Evolutionary conservation across 2,329 filamentous ascomycete species (phyloP).

Genomic region (Knufia fluminis): DNA sequence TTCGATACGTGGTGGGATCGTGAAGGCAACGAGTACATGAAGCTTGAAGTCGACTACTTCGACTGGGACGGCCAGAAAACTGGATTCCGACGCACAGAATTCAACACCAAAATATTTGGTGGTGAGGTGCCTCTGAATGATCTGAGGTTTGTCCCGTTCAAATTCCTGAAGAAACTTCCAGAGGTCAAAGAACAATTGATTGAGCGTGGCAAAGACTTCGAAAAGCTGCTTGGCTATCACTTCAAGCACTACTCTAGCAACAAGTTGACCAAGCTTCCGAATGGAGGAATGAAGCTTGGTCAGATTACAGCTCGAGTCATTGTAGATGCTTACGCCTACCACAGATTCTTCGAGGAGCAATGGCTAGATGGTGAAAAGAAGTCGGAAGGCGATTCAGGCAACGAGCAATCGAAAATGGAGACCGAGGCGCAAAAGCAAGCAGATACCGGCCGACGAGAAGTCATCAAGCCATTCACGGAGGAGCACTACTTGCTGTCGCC

Average conservation of each 20-base stretch:
- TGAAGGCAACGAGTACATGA: not conserved
- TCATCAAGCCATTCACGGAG: not conserved
- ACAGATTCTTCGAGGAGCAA: slow-evolving; percentile 31
- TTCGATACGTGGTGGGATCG: not conserved
- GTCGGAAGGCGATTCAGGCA: slow-evolving; percentile 9
- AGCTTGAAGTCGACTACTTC: not conserved
- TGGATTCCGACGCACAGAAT: not conserved
- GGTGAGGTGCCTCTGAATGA: not conserved
- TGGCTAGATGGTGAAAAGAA: slow-evolving; percentile 6
- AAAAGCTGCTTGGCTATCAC: slow-evolving; percentile 40
- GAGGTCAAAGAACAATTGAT: slow-evolving; percentile 28
- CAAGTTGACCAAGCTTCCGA: slow-evolving; percentile 14
- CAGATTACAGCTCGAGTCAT: slow-evolving; percentile 42
- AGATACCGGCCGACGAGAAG: not conserved
- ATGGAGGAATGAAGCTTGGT: slow-evolving; percentile 21
- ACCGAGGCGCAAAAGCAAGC: not conserved
- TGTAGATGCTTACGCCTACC: slow-evolving; percentile 44
- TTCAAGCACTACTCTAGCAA: slow-evolving; percentile 39
- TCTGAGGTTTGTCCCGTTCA: not conserved
- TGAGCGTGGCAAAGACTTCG: slow-evolving; percentile 38
- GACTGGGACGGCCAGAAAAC: not conserved
- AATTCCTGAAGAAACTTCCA: not conserved
- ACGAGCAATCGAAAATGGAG: slow-evolving; percentile 17
- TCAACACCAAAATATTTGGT: not conserved
- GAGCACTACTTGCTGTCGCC: not conserved